Evolutionary conservation across 2,329 filamentous ascomycete species (phyloP), one percentile per base, ranked within the genome.

Genomic region (Davidsoniella neocaledoniae): DNA sequence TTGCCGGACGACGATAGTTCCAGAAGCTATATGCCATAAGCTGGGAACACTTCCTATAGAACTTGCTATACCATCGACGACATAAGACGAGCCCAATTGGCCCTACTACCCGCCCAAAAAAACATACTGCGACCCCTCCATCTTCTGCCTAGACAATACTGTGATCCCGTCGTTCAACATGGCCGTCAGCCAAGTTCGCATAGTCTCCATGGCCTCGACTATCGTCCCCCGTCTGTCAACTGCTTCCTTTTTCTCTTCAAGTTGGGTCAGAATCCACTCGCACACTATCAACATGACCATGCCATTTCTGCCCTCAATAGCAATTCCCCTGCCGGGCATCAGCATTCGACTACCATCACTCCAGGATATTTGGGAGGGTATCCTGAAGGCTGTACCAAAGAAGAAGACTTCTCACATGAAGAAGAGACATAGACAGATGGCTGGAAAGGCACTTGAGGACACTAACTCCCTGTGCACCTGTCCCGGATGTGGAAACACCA

Each of bases 401-500:
- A 96, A 94, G 71, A 98, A 96, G 76, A 93, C 87, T 33, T 95
- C 90, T 40, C 86, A 98, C 65, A 86, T 86, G 71, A 94, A 91
- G 71, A 94, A 87, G 73, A 77, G 91, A 58, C 81, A 87, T 62
- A 79, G 93, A 59, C 87, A 94, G 62, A 83, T 96, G 81, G 90
- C 88, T 21, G 91, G 91, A 60, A 98, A 98, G 69, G 90, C 81
- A 42, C 66, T 98, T 58, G 85, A 94, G 68, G 91, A 98, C 62
- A 79, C 94, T 52, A 91, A 83, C 55, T 76, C 77, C 49, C 68
- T 98, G 57, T 94, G 87, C 68, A 85, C 79, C 61, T 98, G 91
- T 63, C 84, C 90, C 0, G 85, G 80, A 12, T 98, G 91, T 59
- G 93, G 91, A 45, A 76, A 83, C 61, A 69, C 79, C 23, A 98